Percentiles rank a stretch among this genome's conserved stretches.
Evolutionary conservation across 257 asterid species (phyloP).

Genomic region (Solanum chilense): DNA sequence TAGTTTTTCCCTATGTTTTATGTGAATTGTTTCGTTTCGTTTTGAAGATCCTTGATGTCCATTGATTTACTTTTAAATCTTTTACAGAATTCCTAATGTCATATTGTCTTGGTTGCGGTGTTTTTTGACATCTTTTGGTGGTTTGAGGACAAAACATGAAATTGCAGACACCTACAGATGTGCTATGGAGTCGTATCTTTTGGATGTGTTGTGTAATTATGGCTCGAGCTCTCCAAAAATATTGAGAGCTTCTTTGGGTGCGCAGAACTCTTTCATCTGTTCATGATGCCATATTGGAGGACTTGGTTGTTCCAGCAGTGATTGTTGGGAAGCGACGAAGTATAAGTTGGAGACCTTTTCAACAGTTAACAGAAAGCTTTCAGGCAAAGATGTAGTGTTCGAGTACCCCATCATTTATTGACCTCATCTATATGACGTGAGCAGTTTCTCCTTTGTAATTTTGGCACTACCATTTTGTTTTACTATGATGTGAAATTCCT

Average conservation of each 20-base stretch:
- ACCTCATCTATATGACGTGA: neutral
- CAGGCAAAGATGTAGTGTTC: constrained; percentile 34
- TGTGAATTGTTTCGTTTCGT: neutral
- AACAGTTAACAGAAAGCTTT: constrained; percentile 36
- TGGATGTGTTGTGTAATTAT: neutral
- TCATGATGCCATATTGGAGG: constrained; percentile 72
- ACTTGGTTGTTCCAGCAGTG: constrained; percentile 57
- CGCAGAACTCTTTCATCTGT: constrained; percentile 54
- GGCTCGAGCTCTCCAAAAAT: neutral
- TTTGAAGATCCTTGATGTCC: neutral
- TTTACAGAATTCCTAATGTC: neutral
- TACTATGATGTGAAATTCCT: neutral
- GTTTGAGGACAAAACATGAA: constrained; percentile 26
- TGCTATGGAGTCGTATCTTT: neutral
- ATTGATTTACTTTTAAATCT: neutral
- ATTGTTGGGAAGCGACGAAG: constrained; percentile 32
- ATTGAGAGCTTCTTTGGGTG: constrained; percentile 47
- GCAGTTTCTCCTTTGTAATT: neutral
- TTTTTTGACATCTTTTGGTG: constrained; percentile 86
- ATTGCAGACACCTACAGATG: neutral
- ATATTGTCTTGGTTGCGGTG: constrained; percentile 21
- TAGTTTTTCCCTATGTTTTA: neutral
- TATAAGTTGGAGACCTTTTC: constrained; percentile 30
- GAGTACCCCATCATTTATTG: constrained; percentile 13
- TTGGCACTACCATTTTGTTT: neutral